These are phyloP conservation scores for Aaosphaeria arxii DNA, from an alignment of 2,329 filamentous ascomycete species.

Conservation along the genomic window DNA sequence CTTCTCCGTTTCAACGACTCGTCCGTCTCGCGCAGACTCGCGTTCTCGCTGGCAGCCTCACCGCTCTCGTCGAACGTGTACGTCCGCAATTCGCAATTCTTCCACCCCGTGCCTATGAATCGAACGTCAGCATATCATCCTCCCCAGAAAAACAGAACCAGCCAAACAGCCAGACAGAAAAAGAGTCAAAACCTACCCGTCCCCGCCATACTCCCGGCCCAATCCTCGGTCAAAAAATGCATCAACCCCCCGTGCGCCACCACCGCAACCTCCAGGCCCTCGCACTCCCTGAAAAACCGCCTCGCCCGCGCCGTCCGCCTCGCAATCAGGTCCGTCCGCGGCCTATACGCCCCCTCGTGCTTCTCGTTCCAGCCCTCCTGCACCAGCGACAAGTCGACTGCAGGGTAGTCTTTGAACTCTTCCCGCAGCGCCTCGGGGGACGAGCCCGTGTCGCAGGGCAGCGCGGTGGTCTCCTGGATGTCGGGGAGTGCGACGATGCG, in stretches of 20 bases:
- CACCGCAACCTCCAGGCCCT: constrained; percentile 4
- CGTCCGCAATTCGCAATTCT: constrained; percentile 13
- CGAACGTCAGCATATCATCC: not conserved
- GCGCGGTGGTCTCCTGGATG: constrained; percentile 70
- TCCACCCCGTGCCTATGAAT: constrained; percentile 15
- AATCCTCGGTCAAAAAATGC: constrained; percentile 7
- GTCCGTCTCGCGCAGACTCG: constrained; percentile 9
- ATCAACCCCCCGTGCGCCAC: constrained; percentile 6
- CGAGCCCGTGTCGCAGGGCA: constrained; percentile 62
- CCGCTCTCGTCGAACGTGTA: constrained; percentile 12
- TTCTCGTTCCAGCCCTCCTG: constrained; percentile 69
- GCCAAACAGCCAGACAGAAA: not conserved
- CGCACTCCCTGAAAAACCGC: constrained; percentile 4
- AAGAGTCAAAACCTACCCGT: constrained; percentile 6
- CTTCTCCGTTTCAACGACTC: constrained; percentile 2
- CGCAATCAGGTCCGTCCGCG: not conserved
- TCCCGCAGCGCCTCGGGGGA: constrained; percentile 41
- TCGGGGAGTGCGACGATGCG: constrained; percentile 68
- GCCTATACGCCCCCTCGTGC: constrained; percentile 1
- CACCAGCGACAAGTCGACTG: constrained; percentile 62
- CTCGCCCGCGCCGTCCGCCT: constrained; percentile 5
- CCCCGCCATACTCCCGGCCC: constrained; percentile 2
- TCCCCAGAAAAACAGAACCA: not conserved
- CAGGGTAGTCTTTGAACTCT: constrained; percentile 57
- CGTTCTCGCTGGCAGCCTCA: constrained; percentile 2